Evolutionary conservation across 345 rosid genomes (phyloP).

Genomic region (Eucalyptus dawsonii): DNA sequence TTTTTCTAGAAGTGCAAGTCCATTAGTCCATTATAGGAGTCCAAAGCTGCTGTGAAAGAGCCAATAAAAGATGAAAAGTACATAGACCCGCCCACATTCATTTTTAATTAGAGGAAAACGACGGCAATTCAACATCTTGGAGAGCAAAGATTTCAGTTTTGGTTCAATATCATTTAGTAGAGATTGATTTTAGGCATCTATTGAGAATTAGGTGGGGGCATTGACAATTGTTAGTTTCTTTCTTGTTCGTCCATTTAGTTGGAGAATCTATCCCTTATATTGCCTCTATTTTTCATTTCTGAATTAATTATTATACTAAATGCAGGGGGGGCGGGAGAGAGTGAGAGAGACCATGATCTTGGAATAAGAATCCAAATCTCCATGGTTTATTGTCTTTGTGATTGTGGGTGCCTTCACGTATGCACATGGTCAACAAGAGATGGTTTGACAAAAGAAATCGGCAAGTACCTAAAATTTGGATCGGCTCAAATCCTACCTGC

Average conservation of each 20-base stretch:
- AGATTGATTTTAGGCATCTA: background rate
- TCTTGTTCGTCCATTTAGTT: background rate
- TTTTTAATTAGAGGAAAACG: background rate
- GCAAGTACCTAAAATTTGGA: background rate
- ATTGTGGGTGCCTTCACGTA: background rate
- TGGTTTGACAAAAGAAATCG: background rate
- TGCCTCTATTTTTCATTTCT: background rate
- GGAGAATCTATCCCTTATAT: background rate
- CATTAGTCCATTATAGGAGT: no score
- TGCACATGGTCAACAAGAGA: background rate
- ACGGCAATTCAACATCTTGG: background rate
- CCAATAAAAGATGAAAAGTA: no score
- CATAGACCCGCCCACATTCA: background rate
- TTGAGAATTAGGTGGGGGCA: background rate
- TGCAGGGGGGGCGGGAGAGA: background rate
- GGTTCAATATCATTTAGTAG: background rate
- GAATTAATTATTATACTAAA: background rate
- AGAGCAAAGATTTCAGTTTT: background rate
- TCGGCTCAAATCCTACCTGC: background rate
- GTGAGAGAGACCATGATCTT: background rate
- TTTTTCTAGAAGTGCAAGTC: background rate
- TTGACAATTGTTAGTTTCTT: background rate
- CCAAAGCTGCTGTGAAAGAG: no score
- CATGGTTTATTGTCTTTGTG: background rate
- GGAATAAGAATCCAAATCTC: background rate